Base-by-base conservation (phyloP, 2,329 filamentous ascomycete species). In the Talaromyces sp. region DNA sequence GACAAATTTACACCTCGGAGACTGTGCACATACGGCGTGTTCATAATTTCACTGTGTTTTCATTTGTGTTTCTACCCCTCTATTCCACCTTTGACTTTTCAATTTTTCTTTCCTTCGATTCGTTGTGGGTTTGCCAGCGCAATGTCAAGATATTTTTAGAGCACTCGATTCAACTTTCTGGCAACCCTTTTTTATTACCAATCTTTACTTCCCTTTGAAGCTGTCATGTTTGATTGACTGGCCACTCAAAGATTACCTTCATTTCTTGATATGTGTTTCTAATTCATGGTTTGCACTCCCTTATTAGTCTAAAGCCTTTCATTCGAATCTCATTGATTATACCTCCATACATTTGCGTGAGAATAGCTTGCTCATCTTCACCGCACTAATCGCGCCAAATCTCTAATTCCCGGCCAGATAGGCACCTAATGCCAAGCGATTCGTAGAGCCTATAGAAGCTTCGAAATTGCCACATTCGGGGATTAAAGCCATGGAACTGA, bases 41-140 rank as follows among this genome's bases (percentile, higher is more conserved):
- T 54, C 52, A 19, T 37, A 33, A 33, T 43, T 56, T 43, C 22
- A 22, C 7, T 62, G n/a, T 52, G 35, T 31, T 27, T 43, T 17
- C n/a, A 6, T 33, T 56, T 52, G 17, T 56, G 37, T 45, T 41
- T 31, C 41, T 62, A 31, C 61, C 61, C 49, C 50, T 62, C 50
- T 45, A 59, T 63, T 35, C 31, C 11, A 59, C 25, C 19, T 59
- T 45, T 45, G 56, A 58, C 11, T 43, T 50, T 52, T 45, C 54
- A 59, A 6, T 50, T 59, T 31, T 59, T 7, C 56, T 45, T 59
- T 33, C 37, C 45, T 59, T 59, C 54, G 17, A 49, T 64, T 64
- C 54, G 54, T 63, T 49, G 35, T 37, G 61, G 49, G 41, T 57
- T 57, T 41, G 56, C 62, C 62, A 64, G 62, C 43, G 39, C 62